Base-by-base conservation (phyloP, 148 eudicot genomes). In the Persicaria maculosa region DNA sequence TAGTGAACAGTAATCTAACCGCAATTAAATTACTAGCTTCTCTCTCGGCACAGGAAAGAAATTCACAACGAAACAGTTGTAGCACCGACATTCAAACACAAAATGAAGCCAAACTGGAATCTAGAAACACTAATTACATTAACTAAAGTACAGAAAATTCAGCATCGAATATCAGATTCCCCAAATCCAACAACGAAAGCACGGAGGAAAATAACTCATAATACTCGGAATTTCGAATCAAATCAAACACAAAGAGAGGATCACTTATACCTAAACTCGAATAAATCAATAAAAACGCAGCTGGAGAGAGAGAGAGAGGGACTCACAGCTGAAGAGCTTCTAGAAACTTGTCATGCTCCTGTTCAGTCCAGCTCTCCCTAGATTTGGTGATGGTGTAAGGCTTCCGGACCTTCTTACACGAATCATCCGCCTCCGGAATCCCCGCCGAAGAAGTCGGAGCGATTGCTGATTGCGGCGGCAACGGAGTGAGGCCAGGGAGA, bases 301-400 rank as follows among this genome's bases (percentile, higher is more conserved):
- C n/a, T 53, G 55, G 40, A 25, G 9, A 69, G 40, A 77, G 20
- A 40, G 40, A 46, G 25, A 22, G 25, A 52, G 50, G 59, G 2
- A 65, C 80, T 79, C 61, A 88, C 91, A 88, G 79, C 44, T 88
- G 88, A 65, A 88, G 84, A 81, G 91, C 91, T 81, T 88, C 91
- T 10, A 88, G 82, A 64, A 88, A 88, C 84, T 81, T 88, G 25
- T 88, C 91, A 57, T 88, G 89, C 76, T 88, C 91, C 54, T 82
- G 73, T 7, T 88, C 91, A 68, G 81, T 86, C 91, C 91, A 88
- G 55, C 80, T 82, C 80, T 88, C 91, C 77, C 91, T 79, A 11
- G 86, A 82, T 85, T 88, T 88, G 11, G 88, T 86, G 17, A 88
- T 88, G 68, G 88, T 88, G 58, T 88, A 86, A 68, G 91, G 88